Conservation (phyloP, 371 early-diverging fungal species). For the Mycotypha africana region DNA sequence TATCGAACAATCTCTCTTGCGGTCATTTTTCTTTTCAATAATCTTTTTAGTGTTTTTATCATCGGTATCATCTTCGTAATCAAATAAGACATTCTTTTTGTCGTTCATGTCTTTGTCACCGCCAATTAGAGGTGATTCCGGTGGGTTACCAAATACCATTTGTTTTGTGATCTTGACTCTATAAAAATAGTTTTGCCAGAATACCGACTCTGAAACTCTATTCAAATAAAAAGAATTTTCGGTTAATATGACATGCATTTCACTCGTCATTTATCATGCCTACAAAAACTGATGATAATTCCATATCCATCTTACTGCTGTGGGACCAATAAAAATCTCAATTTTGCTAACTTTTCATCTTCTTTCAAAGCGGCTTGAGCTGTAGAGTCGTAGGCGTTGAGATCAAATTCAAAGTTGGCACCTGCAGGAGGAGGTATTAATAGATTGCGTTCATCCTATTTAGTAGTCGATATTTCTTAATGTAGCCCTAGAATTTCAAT, state of each 20-base stretch:
- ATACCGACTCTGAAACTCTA: conserved; percentile 57
- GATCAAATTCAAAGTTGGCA: conserved; percentile 59
- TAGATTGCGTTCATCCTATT: conserved; percentile 65
- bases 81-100: conserved; percentile 25
- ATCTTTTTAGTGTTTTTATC: conserved; percentile 1
- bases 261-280: no score
- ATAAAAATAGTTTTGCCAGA: conserved; percentile 78
- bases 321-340: conserved; percentile 67
- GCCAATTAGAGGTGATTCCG: no score
- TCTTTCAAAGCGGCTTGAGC: conserved; percentile 59
- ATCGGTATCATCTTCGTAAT: conserved; percentile 23
- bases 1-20: no score
- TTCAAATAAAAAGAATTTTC: no score
- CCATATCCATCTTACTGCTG: conserved; percentile 38
- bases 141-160: conserved; percentile 23
- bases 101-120: conserved; percentile 2
- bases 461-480: no score
- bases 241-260: no score
- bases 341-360: conserved; percentile 50
- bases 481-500: no score
- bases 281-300: no score
- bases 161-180: conserved; percentile 63
- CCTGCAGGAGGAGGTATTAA: conserved; percentile 61
- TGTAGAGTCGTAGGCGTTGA: conserved; percentile 49
- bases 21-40: conserved; percentile 2